phyloP scores from a whole-genome alignment of 352 stramenopile genomes.

The Peronosclerospora sorghi region DNA sequence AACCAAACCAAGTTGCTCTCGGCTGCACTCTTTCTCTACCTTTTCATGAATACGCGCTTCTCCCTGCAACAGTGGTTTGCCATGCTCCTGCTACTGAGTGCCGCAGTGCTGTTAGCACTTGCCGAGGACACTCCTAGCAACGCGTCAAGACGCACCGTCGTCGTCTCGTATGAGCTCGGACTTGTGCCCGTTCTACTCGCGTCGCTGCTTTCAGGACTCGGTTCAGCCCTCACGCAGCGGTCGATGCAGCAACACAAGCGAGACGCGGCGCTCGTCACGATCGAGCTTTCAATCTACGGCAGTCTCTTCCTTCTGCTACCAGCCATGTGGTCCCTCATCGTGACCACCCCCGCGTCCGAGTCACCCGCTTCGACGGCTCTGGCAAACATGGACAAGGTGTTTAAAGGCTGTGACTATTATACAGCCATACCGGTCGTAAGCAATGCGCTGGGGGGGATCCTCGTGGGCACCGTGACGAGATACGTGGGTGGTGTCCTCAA shows the following conservation, averaged over 20 bases:
- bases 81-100: constrained; percentile 60
- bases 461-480: constrained; percentile 85
- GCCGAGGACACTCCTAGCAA: constrained; percentile 38
- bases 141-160: constrained; percentile 6
- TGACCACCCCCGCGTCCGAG: constrained; percentile 24
- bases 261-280: constrained; percentile 61
- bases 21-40: constrained; percentile 70
- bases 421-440: constrained; percentile 74
- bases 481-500: constrained; percentile 86
- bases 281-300: constrained; percentile 73
- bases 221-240: constrained; percentile 61
- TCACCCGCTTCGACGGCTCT: constrained; percentile 18
- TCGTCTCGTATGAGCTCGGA: constrained; percentile 44
- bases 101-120: constrained; percentile 58
- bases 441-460: constrained; percentile 69
- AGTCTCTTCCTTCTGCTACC: constrained; percentile 54
- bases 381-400: constrained; percentile 22
- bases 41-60: constrained; percentile 57
- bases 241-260: constrained; percentile 70
- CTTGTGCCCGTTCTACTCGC: constrained; percentile 59
- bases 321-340: constrained; percentile 30
- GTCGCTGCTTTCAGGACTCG: constrained; percentile 65
- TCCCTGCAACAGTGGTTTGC: constrained; percentile 55
- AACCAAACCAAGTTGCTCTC: constrained; percentile 84
- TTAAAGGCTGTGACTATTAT: constrained; percentile 61